These are phyloP conservation scores for thale cress (Arabidopsis thaliana) DNA, from an alignment of 345 rosid species.

Conservation along the genomic window TAIR10.1 NC_003070.9:21895501-21896000, in stretches of 20 bases:
- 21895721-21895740: conserved; percentile 22
- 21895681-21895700: conserved; percentile 93
- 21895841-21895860: conserved; percentile 32
- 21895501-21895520: conserved; percentile 89
- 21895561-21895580: conserved; percentile 91
- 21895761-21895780: conserved; percentile 8
- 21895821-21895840: conserved; percentile 19
- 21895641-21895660: conserved; percentile 91
- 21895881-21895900: conserved; percentile 8
- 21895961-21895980: neutral
- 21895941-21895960: neutral
- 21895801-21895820: conserved; percentile 25
- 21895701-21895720: conserved; percentile 50
- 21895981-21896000: conserved; percentile 1
- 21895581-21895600: conserved; percentile 83
- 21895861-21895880: conserved; percentile 29
- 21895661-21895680: conserved; percentile 93
- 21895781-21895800: conserved; percentile 11
- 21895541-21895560: conserved; percentile 98
- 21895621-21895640: conserved; percentile 88
- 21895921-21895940: conserved; percentile 17
- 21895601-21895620: conserved; percentile 91
- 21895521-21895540: conserved; percentile 78
- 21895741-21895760: conserved; percentile 24
- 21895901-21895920: conserved; percentile 19